Conservation (phyloP, 495 filamentous ascomycete genomes). For the Penicillium paradoxum region DNA sequence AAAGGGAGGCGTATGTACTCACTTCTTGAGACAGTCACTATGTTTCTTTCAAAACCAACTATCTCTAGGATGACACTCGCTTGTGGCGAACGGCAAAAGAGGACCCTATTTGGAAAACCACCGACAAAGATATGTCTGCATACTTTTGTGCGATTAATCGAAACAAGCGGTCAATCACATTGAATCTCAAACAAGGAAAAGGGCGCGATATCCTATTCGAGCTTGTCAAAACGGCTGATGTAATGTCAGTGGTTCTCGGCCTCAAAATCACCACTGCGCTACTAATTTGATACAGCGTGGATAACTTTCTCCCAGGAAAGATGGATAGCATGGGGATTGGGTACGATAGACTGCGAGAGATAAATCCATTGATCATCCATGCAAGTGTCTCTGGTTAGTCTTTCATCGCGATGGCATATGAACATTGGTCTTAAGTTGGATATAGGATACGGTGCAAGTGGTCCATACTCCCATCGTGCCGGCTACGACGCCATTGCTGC, state of each 20-base stretch:
- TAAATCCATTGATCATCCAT: slow-evolving; percentile 56
- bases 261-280: neutral
- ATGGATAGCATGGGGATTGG: slow-evolving; percentile 76
- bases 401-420: too few relatives aligned
- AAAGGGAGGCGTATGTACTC: slow-evolving; percentile 51
- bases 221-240: slow-evolving; percentile 68
- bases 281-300: slow-evolving; percentile 44
- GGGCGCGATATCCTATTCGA: slow-evolving; percentile 71
- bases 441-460: slow-evolving; percentile 71
- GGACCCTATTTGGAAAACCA: slow-evolving; percentile 18
- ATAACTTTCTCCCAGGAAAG: slow-evolving; percentile 83
- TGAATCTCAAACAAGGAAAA: slow-evolving; percentile 69
- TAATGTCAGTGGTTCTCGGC: slow-evolving; percentile 45
- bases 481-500: slow-evolving; percentile 96
- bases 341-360: slow-evolving; percentile 59
- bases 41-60: slow-evolving; percentile 30
- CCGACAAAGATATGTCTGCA: slow-evolving; percentile 10
- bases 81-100: slow-evolving; percentile 19
- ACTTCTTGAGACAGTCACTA: too few relatives aligned
- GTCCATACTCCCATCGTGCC: slow-evolving; percentile 72
- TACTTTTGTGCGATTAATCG: slow-evolving; percentile 54
- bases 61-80: slow-evolving; percentile 19
- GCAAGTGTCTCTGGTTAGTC: slow-evolving; percentile 25
- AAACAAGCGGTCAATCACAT: slow-evolving; percentile 82
- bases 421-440: neutral